Percentiles rank a stretch among this genome's conserved stretches.
Conservation (phyloP, 768 basidiomycete genomes). For the Tulasnella sp. region DNA sequence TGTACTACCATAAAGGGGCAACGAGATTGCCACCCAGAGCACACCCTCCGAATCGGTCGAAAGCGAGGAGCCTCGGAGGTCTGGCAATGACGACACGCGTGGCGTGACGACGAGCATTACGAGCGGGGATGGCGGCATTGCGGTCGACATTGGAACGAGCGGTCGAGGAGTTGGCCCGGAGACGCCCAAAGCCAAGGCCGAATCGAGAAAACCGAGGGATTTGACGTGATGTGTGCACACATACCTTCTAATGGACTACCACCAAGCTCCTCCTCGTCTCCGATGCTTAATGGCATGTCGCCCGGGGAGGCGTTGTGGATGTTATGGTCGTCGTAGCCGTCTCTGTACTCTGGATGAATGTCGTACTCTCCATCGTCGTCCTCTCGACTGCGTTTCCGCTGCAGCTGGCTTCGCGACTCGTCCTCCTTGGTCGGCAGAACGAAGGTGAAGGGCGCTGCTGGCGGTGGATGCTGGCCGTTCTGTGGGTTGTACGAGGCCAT, state of each 20-base stretch:
- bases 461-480: conserved; percentile 1
- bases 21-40: not conserved
- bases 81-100: not conserved
- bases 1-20: not conserved
- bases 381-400: conserved; percentile 22
- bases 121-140: not conserved
- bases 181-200: not conserved
- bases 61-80: not conserved
- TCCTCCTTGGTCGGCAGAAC: not conserved
- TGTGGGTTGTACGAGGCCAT: not conserved
- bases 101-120: not conserved
- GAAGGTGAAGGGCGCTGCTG: not conserved
- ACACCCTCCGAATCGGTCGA: not conserved
- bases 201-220: conserved; percentile 5
- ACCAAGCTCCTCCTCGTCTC: conserved; percentile 24
- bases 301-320: not conserved
- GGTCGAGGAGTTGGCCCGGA: not conserved
- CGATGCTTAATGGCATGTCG: not conserved
- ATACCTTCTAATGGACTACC: conserved; percentile 1
- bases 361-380: conserved; percentile 33
- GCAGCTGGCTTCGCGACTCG: conserved; percentile 16
- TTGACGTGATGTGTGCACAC: not conserved
- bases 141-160: not conserved
- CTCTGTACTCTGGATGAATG: conserved; percentile 14
- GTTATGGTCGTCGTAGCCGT: conserved; percentile 16